Evolutionary conservation across 2,329 filamentous ascomycete species (phyloP).

Genomic region (Trichophyton simii): DNA sequence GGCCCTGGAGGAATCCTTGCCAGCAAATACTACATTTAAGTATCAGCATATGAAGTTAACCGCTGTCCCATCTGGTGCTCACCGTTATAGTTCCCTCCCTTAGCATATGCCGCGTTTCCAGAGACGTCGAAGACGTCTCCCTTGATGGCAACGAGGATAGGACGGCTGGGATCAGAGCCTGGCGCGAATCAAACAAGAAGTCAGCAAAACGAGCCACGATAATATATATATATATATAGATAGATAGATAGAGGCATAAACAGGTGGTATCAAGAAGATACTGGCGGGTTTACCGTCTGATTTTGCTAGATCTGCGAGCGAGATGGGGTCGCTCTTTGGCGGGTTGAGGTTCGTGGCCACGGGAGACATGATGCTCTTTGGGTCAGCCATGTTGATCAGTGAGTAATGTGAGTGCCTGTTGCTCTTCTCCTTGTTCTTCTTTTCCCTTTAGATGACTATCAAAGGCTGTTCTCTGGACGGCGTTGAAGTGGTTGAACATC

Average conservation of each 20-base stretch:
- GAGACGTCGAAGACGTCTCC: constrained; percentile 91
- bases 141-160: constrained; percentile 55
- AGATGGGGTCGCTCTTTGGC: constrained; percentile 79
- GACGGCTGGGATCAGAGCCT: constrained; percentile 19
- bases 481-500: neutral
- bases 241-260: neutral
- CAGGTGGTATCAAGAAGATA: neutral
- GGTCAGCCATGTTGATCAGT: constrained; percentile 7
- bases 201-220: neutral
- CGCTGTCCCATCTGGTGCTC: constrained; percentile 19
- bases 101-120: constrained; percentile 74
- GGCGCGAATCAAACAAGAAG: neutral
- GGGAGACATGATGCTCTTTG: constrained; percentile 14
- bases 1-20: constrained; percentile 89
- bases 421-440: neutral
- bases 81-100: constrained; percentile 78
- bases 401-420: neutral
- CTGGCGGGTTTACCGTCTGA: constrained; percentile 57
- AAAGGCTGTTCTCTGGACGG: neutral
- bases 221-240: too few relatives aligned
- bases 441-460: neutral
- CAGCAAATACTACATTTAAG: constrained; percentile 65
- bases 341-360: constrained; percentile 45
- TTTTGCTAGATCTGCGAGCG: constrained; percentile 62
- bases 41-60: neutral